phyloP scores from a whole-genome alignment of 169 alveolate genomes.

The Cryptosporidium canis region DNA sequence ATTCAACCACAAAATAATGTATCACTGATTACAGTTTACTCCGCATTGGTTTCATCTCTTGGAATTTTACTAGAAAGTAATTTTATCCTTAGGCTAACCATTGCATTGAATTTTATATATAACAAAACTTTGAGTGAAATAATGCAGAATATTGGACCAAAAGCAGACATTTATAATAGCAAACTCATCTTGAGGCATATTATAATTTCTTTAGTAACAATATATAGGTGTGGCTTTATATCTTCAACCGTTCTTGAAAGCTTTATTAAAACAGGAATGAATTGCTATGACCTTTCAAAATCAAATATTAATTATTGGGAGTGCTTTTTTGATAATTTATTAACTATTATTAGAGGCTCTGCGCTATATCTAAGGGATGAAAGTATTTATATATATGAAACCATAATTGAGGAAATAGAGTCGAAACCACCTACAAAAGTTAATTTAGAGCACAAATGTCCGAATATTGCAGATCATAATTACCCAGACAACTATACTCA shows the following conservation, averaged over 20 bases:
- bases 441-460: neutral
- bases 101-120: slow-evolving; percentile 9
- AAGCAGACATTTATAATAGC: slow-evolving; percentile 12
- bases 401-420: neutral
- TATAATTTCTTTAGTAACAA: neutral
- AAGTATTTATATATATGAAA: neutral
- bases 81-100: neutral
- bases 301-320: slow-evolving; percentile 32
- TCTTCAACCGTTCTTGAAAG: slow-evolving; percentile 3
- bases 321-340: slow-evolving; percentile 43
- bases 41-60: slow-evolving; percentile 36
- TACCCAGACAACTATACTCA: neutral
- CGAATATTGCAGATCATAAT: neutral
- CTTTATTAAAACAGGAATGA: slow-evolving; percentile 2
- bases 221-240: slow-evolving; percentile 52
- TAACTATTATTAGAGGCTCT: slow-evolving; percentile 45
- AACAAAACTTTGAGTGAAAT: slow-evolving; percentile 8
- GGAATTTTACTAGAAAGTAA: slow-evolving; percentile 14
- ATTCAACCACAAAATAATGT: neutral
- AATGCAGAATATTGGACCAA: neutral
- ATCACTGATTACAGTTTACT: slow-evolving; percentile 45
- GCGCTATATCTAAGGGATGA: slow-evolving; percentile 11
- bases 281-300: neutral
- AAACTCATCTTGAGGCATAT: slow-evolving; percentile 27
- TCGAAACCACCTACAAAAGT: neutral